Evolutionary conservation across 805 yeast species (phyloP), one percentile per base, ranked within the genome.

Genomic region (Candida schatavii): DNA sequence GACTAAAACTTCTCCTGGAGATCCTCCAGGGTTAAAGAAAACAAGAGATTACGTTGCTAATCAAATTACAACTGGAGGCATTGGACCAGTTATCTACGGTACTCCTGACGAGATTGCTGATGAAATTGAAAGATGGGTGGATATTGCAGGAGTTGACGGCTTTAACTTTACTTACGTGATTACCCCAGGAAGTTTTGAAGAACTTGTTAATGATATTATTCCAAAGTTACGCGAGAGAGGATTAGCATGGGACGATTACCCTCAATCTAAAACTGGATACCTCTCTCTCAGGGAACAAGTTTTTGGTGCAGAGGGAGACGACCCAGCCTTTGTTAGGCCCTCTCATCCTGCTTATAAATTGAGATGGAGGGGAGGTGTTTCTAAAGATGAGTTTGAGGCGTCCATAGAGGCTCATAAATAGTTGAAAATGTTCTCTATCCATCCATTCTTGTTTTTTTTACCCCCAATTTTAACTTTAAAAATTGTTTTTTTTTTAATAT

Each of bases 91-190:
- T 1, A 47, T 64, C 26, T 54, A 54, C 27, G 76, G 77, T 0
- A 59, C 64, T 13, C 57, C 71, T 4, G 42, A 46, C 11, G 62
- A 64, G 36, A 70, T 71, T 18, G 73, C 70, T 5, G 70, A 70
- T 40, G 59, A 60, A 45, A 56, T 71, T 27, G 67, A 68, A 42
- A 43, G 51, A 34, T 72, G 71, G 67, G 67, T 64, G 5, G 62
- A 62, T 10, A 54, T 58, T 18, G 56, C 66, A 14, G 72, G 62
- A 36, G 59, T 71, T 19, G 77, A 71, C 45, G 76, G 76, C 0
- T 68, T 70, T 48, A 71, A 71, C 42, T 50, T 71, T 35, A 60
- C 64, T 2, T 62, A 67, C 46, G 63, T 72, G 1, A 54, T 65
- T 7, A 48, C 56, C 17, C 72, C 70, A 18, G 67, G 62, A 3